Base-by-base conservation (phyloP, 805 yeast genomes). In the Metschnikowia santaceciliae region DNA sequence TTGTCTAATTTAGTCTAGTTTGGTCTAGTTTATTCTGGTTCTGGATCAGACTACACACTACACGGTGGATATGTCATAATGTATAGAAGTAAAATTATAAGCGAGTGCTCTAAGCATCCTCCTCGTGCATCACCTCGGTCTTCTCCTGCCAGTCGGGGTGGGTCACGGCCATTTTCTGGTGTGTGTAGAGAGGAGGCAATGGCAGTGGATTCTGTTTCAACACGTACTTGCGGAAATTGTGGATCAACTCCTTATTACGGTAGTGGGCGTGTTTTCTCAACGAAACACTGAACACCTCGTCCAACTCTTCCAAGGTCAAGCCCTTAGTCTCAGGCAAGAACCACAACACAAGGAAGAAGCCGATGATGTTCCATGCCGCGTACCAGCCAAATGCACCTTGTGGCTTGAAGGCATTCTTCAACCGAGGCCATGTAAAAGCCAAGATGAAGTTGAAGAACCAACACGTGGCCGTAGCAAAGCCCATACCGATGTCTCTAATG, bases 301-400 rank as follows among this genome's bases (percentile, higher is more conserved):
- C 92, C 62, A 86, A 75, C 66, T 86, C 90, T 68, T 87, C 94
- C 60, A 86, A 77, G 0, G 92, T 83, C 55, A 83, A 77, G 33
- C 81, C 82, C 68, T 81, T 81, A 2, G 91, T 86, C 63, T 86
- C 91, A 3, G 90, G 87, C 52, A 86, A 71, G 64, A 85, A 73
- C 77, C 86, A 83, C 49, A 88, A 76, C 4, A 86, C 88, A 60
- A 88, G 59, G 69, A 83, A 81, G 72, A 83, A 83, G 0, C 88
- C 88, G 49, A 82, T 71, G 51, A 82, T 59, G 66, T 88, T 88
- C 91, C 92, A 86, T 13, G 85, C 96, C 1, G 94, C 96, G 62
- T 88, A 89, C 78, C 83, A 89, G 13, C 94, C 90, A 64, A 87
- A 89, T 3, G 95, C 95, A 66, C 96, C 96, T 57, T 84, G 88